Base-by-base conservation (phyloP, 2,329 filamentous ascomycete genomes). In the Pezizomycotina sp. region DNA sequence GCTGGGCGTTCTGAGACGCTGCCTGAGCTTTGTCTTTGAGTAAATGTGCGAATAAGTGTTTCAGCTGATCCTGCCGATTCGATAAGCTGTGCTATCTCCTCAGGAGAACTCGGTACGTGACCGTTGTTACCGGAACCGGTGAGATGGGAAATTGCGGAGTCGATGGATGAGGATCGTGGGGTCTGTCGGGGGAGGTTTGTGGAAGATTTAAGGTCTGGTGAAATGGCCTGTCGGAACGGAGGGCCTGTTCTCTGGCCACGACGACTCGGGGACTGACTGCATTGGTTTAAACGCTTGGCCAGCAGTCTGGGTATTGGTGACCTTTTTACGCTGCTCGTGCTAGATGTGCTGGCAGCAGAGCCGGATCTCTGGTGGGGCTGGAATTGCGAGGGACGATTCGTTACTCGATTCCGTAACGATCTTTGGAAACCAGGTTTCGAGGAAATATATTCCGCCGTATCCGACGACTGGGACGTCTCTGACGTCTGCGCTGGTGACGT, bases 1-100 rank as follows among this genome's bases (percentile, higher is more conserved):
- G 61, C 56, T 98, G 86, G 12, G 75, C 66, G 55, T 95, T 95
- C 54, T 95, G 89, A 48, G 81, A 77, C 4, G 80, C 71, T 36
- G 83, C 78, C 31, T 81, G 78, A 46, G 86, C 74, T 57, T 93
- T 95, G 55, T 98, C 89, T 55, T 80, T 91, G 46, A 93, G 61
- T 31, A 98, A 62, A 51, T 89, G 81, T 49, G 82, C 71, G 42
- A n/a, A 98, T 81, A 4, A 91, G 77, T 4, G 79, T 80, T 55
- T 98, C 86, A 10, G 84, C 68, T 34, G 82, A 92, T 32, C 86
- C 89, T 16, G 84, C 84, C 20, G 82, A 71, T 51, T 77, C 71
- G 47, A 95, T 78, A 21, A 93, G 63, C 48, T 71, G 69, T 23
- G 71, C 71, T 50, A 92, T 77, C 52, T 95, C 84, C 9, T 76